phyloP scores from a whole-genome alignment of 129 eudicot genomes.

The Arctium lappa region DNA sequence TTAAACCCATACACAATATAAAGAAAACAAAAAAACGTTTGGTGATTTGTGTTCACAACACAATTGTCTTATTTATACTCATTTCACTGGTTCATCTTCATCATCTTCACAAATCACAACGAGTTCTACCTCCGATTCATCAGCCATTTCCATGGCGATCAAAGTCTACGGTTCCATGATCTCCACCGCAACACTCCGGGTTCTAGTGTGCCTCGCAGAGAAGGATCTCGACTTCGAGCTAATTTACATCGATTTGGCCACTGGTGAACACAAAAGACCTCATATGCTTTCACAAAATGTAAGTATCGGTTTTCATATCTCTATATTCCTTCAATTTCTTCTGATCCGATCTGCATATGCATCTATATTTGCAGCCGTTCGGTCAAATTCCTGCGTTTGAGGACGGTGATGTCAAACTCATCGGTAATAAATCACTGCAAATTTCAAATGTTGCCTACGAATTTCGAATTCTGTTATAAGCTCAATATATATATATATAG shows the following conservation, averaged over 20 bases:
- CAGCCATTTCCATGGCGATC: conserved; percentile 6
- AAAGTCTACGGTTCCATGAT: conserved; percentile 50
- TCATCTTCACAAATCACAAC: background rate
- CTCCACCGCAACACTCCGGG: conserved; percentile 37
- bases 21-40: background rate
- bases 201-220: conserved; percentile 41
- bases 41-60: background rate
- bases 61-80: background rate
- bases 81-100: background rate
- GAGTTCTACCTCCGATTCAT: background rate
- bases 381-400: conserved; percentile 43
- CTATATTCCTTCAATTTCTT: background rate
- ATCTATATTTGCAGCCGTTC: conserved; percentile 35
- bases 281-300: conserved; percentile 57
- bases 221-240: conserved; percentile 43
- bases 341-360: background rate
- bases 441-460: background rate
- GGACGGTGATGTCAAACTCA: conserved; percentile 39
- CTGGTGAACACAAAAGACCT: conserved; percentile 47
- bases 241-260: conserved; percentile 30
- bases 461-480: background rate
- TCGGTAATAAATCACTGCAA: conserved; percentile 36
- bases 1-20: too few species aligned
- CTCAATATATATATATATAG: background rate
- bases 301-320: conserved; percentile 1